Conservation (phyloP, 1,139 yeast genomes). For the Pichia sp. region DNA sequence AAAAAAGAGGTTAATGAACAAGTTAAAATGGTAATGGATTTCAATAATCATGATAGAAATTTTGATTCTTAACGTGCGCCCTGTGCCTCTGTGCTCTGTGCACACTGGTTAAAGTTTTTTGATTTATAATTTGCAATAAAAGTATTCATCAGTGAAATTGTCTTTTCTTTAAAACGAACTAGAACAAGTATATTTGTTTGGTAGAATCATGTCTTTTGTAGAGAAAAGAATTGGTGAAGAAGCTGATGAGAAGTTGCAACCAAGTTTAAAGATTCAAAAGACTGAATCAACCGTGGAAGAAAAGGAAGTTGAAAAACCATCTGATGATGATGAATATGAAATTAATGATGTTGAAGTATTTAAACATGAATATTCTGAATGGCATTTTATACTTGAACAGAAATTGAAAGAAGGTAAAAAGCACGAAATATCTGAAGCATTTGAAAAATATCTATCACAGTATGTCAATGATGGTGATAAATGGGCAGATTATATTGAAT, state of each 20-base stretch:
- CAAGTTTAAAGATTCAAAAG: too few relatives aligned
- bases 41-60: too few relatives aligned
- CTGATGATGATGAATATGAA: background rate
- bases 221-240: constrained; percentile 1
- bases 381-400: background rate
- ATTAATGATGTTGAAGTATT: constrained; percentile 28
- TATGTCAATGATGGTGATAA: constrained; percentile 47
- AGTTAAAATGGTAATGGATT: too few relatives aligned
- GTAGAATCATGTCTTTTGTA: background rate
- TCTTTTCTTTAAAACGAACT: too few relatives aligned
- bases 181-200: background rate
- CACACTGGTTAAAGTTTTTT: too few relatives aligned
- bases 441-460: constrained; percentile 52
- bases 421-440: constrained; percentile 54
- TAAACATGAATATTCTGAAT: constrained; percentile 39
- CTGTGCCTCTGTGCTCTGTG: too few relatives aligned
- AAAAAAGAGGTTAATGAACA: too few relatives aligned
- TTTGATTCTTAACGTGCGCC: background rate
- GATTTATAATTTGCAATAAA: too few relatives aligned
- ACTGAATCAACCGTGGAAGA: too few relatives aligned
- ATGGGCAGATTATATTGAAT: constrained; percentile 68
- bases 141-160: too few relatives aligned
- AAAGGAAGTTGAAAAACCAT: background rate
- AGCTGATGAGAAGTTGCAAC: background rate
- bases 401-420: constrained; percentile 36